phyloP scores from a whole-genome alignment of 1,139 yeast genomes.

The Protomyces inundatus region DNA sequence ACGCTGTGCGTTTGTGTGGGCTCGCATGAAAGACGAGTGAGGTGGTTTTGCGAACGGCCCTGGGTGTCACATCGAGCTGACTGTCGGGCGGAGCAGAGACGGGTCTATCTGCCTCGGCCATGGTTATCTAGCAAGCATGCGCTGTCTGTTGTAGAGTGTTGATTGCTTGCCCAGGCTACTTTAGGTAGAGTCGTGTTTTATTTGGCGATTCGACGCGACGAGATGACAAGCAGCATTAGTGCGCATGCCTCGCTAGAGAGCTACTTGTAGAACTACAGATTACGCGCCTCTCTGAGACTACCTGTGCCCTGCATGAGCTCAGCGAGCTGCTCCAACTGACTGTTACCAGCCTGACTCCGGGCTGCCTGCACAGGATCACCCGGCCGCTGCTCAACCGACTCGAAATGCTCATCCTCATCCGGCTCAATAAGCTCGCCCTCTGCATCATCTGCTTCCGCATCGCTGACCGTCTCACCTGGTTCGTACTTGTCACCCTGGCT shows the following conservation, averaged over 20 bases:
- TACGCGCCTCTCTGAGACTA: slow-evolving; percentile 13
- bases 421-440: slow-evolving; percentile 27
- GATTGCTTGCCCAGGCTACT: no score
- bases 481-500: neutral
- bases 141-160: no score
- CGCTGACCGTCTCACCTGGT: slow-evolving; percentile 10
- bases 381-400: slow-evolving; percentile 18
- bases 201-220: no score
- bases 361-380: neutral
- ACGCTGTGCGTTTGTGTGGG: neutral
- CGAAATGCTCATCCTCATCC: slow-evolving; percentile 25
- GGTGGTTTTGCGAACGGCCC: neutral
- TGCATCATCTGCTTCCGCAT: slow-evolving; percentile 21
- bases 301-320: slow-evolving; percentile 17
- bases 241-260: neutral
- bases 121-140: neutral
- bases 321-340: slow-evolving; percentile 2
- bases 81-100: neutral
- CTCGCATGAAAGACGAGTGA: neutral
- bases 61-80: neutral
- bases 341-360: neutral
- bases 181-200: no score
- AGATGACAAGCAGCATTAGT: no score
- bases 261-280: neutral
- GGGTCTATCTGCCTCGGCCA: slow-evolving; percentile 1